Conservation (phyloP, 2,329 filamentous ascomycete species). For the Diaporthe sp. region DNA sequence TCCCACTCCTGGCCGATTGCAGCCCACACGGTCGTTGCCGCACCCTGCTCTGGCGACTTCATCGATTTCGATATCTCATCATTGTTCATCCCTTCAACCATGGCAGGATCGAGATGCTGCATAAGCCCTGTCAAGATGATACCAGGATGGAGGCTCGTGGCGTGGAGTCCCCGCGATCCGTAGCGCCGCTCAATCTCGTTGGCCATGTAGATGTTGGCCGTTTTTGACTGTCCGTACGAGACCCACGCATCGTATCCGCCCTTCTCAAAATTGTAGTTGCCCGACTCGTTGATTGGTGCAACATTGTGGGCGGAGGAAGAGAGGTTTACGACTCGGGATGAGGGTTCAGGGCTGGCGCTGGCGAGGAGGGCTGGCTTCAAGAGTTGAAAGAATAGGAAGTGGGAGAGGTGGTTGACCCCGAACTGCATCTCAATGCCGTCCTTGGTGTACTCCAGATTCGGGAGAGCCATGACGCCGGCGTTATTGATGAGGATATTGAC, state of each 20-base stretch:
- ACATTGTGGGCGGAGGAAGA: slow-evolving; percentile 58
- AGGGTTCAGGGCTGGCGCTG: slow-evolving; percentile 48
- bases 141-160: background rate
- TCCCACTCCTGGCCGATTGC: slow-evolving; percentile 7
- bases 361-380: slow-evolving; percentile 59
- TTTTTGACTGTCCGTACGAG: slow-evolving; percentile 50
- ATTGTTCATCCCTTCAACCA: background rate
- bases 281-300: slow-evolving; percentile 47
- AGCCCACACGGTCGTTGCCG: slow-evolving; percentile 6
- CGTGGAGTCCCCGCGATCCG: slow-evolving; percentile 42
- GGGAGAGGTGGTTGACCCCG: slow-evolving; percentile 66
- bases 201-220: slow-evolving; percentile 57
- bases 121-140: background rate
- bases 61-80: background rate
- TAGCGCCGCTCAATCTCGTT: slow-evolving; percentile 63
- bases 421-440: slow-evolving; percentile 67
- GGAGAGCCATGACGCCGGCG: slow-evolving; percentile 55
- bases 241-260: slow-evolving; percentile 57
- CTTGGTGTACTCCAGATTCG: slow-evolving; percentile 46
- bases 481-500: slow-evolving; percentile 55
- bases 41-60: slow-evolving; percentile 6
- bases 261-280: slow-evolving; percentile 56
- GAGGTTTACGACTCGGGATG: slow-evolving; percentile 57
- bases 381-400: slow-evolving; percentile 68
- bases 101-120: background rate